Conservation (phyloP, 306 rosid species). For the Mimosa pudica region DNA sequence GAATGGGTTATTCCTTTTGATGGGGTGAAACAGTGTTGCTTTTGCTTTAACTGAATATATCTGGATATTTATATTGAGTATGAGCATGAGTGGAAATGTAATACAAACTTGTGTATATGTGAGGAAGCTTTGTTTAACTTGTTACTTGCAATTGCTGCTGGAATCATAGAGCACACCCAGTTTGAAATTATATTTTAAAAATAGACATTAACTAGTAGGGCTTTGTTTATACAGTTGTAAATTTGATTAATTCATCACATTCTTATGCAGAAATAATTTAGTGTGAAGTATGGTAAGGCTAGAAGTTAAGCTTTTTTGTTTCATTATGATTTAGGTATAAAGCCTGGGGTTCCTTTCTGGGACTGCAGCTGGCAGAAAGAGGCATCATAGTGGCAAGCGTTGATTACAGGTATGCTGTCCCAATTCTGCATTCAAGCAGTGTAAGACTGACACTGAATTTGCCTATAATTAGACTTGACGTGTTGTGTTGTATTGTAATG, state of each 20-base stretch:
- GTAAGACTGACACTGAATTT: slow-evolving; percentile 41
- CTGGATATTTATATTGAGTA: background rate
- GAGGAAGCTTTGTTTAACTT: slow-evolving; percentile 5
- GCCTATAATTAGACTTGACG: slow-evolving; percentile 40
- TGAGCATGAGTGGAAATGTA: slow-evolving; percentile 18
- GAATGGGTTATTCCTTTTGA: slow-evolving; percentile 24
- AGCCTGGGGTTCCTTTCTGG: slow-evolving; percentile 97
- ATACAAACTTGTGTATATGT: slow-evolving; percentile 11
- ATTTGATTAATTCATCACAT: slow-evolving; percentile 20
- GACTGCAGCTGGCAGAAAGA: slow-evolving; percentile 86
- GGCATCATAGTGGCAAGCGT: slow-evolving; percentile 84
- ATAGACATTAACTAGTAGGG: background rate
- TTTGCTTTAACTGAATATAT: slow-evolving; percentile 22
- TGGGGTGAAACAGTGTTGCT: slow-evolving; percentile 25
- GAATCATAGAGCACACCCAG: slow-evolving; percentile 9
- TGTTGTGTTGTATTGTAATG: slow-evolving; percentile 32
- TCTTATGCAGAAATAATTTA: slow-evolving; percentile 5
- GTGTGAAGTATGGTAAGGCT: background rate
- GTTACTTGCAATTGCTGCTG: slow-evolving; percentile 19
- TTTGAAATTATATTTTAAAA: slow-evolving; percentile 30
- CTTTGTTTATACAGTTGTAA: slow-evolving; percentile 17
- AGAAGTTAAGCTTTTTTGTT: slow-evolving; percentile 32
- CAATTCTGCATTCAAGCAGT: slow-evolving; percentile 43
- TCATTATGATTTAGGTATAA: slow-evolving; percentile 69
- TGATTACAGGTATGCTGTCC: slow-evolving; percentile 86